Evolutionary conservation across 257 asterid species (phyloP).

Genomic region (Solanum boliviense): DNA sequence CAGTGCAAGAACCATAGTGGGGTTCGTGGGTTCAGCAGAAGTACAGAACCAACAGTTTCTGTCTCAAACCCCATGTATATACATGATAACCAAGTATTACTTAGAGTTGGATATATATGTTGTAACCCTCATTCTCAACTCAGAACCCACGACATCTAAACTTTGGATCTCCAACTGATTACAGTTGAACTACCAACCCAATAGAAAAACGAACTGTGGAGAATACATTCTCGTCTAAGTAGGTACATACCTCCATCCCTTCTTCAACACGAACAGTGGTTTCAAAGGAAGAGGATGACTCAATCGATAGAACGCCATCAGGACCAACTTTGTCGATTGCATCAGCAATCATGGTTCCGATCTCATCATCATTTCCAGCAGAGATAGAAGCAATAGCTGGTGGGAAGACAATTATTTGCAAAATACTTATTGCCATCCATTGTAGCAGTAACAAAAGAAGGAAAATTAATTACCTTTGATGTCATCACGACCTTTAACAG

Average conservation of each 20-base stretch:
- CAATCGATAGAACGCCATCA: constrained; percentile 95
- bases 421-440: not conserved
- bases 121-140: not conserved
- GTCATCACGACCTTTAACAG: constrained; percentile 86
- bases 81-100: not conserved
- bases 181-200: not conserved
- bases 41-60: not conserved
- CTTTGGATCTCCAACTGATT: not conserved
- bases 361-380: constrained; percentile 82
- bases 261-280: constrained; percentile 95
- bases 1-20: not conserved
- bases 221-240: not conserved
- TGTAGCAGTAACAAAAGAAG: not conserved
- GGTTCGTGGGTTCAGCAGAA: not conserved
- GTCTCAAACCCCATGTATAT: not conserved
- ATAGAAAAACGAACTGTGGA: not conserved
- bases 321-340: constrained; percentile 98
- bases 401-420: not conserved
- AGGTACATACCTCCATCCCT: constrained; percentile 80
- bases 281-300: constrained; percentile 94
- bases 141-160: not conserved
- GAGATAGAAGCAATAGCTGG: constrained; percentile 90
- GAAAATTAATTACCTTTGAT: constrained; percentile 52
- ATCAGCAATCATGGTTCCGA: constrained; percentile 87
- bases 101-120: not conserved